A percentile compares a stretch with the other conserved stretches of the same genome.
Conservation (phyloP, 2,329 filamentous ascomycete species). For the Apiospora marii region DNA sequence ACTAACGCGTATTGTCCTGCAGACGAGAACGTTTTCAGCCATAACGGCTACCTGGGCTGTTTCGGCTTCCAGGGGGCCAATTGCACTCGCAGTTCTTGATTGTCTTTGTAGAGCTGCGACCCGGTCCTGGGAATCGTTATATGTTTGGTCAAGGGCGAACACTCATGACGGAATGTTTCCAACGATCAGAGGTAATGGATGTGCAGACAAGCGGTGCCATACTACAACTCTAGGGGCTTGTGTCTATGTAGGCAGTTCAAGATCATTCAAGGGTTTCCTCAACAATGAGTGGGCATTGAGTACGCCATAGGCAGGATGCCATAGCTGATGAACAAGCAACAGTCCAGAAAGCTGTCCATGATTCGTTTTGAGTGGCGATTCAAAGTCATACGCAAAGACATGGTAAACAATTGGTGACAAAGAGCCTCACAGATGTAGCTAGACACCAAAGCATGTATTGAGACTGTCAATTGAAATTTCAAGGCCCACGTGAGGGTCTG, state of each 20-base stretch:
- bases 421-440: too few species aligned
- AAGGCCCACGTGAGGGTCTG: too few species aligned
- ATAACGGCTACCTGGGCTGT: background rate
- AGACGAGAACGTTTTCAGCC: background rate
- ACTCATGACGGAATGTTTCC: background rate
- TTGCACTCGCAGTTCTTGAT: background rate
- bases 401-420: too few species aligned
- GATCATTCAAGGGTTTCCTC: background rate
- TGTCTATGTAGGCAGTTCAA: background rate
- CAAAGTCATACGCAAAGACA: too few species aligned
- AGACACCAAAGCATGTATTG: too few species aligned
- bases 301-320: background rate
- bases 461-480: too few species aligned
- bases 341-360: background rate
- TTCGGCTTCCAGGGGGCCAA: background rate
- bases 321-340: background rate
- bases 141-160: background rate
- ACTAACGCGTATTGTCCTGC: background rate
- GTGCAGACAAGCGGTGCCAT: background rate
- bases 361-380: background rate
- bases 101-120: background rate
- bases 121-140: too few species aligned
- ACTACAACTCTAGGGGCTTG: background rate
- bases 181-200: background rate
- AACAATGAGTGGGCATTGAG: too few species aligned